Conservation (phyloP, 2,329 filamentous ascomycete species). For the Verticillium nonalfalfae region DNA sequence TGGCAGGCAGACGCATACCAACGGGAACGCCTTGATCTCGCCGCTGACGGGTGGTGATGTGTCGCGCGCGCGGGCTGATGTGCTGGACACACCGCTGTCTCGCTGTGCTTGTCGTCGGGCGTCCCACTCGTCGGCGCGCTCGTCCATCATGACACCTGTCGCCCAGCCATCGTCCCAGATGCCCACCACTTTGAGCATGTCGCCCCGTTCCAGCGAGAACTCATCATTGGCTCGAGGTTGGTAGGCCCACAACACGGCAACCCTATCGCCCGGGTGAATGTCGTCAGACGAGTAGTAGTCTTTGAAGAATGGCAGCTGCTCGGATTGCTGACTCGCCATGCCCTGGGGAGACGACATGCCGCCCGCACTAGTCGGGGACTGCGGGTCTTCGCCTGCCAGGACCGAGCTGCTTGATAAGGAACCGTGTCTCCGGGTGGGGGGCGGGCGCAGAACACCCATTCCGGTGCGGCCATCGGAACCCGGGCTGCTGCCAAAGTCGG, state of each 20-base stretch:
- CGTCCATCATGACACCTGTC: slow-evolving; percentile 77
- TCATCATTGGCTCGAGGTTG: slow-evolving; percentile 90
- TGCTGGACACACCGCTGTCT: slow-evolving; percentile 89
- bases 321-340: slow-evolving; percentile 81
- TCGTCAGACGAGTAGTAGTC: slow-evolving; percentile 98
- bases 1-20: slow-evolving; percentile 92
- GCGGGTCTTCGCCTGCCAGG: slow-evolving; percentile 62
- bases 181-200: slow-evolving; percentile 96
- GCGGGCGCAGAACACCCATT: slow-evolving; percentile 48
- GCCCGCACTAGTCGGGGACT: slow-evolving; percentile 66
- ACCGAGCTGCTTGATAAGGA: slow-evolving; percentile 83
- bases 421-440: slow-evolving; percentile 59
- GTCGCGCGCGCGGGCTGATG: slow-evolving; percentile 53
- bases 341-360: slow-evolving; percentile 82
- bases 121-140: slow-evolving; percentile 87
- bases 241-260: slow-evolving; percentile 93
- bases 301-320: slow-evolving; percentile 94
- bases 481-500: slow-evolving; percentile 65
- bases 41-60: slow-evolving; percentile 60
- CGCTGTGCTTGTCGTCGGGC: slow-evolving; percentile 68
- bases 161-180: slow-evolving; percentile 99
- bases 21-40: slow-evolving; percentile 95
- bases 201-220: slow-evolving; percentile 85
- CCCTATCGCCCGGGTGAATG: slow-evolving; percentile 84
- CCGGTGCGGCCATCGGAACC: slow-evolving; percentile 52